Evolutionary conservation across 768 basidiomycete genomes (phyloP), one percentile per base, ranked within the genome.

Genomic region (Suillus lakei): DNA sequence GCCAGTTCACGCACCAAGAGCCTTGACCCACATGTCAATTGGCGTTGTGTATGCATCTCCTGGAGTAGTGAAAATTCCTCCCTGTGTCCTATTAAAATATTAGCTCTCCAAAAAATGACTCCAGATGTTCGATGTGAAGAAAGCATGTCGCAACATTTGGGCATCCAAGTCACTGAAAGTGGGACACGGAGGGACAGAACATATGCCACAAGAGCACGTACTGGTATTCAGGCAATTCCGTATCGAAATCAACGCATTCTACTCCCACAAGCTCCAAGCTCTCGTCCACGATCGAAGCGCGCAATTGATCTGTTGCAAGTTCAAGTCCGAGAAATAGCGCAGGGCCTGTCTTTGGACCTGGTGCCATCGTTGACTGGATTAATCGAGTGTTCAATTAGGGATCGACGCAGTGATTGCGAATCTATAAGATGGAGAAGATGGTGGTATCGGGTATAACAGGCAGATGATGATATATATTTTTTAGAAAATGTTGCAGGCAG

Each of bases 11-110:
- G 77, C 76, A 93, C 93, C 93, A 59, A 95, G 85, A 18, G 84
- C 91, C 75, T 92, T 93, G 62, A 93, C 88, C 93, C 93, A 95
- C 91, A 95, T 93, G 72, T 95, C 93, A 54, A 95, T 85, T 2
- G 93, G 93, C 8, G 93, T 93, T 44, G 91, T 94, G 73, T 91
- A 93, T 28, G 91, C 92, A 76, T 95, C 92, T 36, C 91, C 92
- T 5, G 91, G 90, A 0, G 91, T 92, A 51, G 91, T 93, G 77
- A 93, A 93, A 65, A 95, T 91, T 6, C 93, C 93, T 55, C 91
- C 91, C 66, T 91, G 90, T 1, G 92, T 95, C 75, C 93, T 95
- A 74, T 18, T 66, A 64, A 61, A 66, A 39, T 26, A 64, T 77
- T 56, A 75, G 73, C 41, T 43, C 64, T 62, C 8, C 39, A 38